Evolutionary conservation across 2,329 filamentous ascomycete genomes (phyloP), one percentile per base, ranked within the genome.

Genomic region (Aspergillus quadrilineatus): DNA sequence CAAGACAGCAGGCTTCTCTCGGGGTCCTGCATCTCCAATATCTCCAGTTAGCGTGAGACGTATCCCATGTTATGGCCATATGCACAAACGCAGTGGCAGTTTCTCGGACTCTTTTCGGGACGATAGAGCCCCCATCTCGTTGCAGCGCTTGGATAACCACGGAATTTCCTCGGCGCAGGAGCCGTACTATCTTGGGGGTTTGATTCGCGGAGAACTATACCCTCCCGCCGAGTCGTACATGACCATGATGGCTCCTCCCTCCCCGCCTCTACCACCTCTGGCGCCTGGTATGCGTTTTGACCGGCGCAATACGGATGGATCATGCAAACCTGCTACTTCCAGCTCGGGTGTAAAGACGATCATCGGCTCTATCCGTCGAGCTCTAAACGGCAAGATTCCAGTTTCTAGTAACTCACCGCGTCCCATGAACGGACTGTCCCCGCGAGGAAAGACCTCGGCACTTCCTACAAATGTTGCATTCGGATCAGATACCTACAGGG

Each of bases 131-230:
- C 81, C 82, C 1, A 66, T 83, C 7, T 79, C 80, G 4, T 73
- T 77, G 32, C 72, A 78, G 37, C 77, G 80, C 56, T 66, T 73
- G 37, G 71, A 80, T 32, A 69, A 72, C 50, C 62, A 69, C 49
- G 69, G 75, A 22, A 70, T 74, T 44, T 68, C 72, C 47, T 67
- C 87, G 14, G 73, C 86, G 12, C 80, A 87, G 60, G 80, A 86
- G 8, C 78, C 87, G 22, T 85, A 88, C 10, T 88, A 90, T 66
- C 86, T 88, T 4, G 91, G 92, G 8, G 93, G 89, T 62, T 83
- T 99, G 37, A 92, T 97, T 17, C 85, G 93, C 50, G 94, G 94
- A 12, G 90, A 92, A 57, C 70, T 96, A 5, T 84, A 95, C 59
- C 90, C 92, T 14, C 94, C 93, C 1, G 85, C 85, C 0, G 89